A percentile compares a stretch with the other conserved stretches of the same genome.
phyloP scores from a whole-genome alignment of 192 early-diverging fungal genomes.

The Linderina pennispora region DNA sequence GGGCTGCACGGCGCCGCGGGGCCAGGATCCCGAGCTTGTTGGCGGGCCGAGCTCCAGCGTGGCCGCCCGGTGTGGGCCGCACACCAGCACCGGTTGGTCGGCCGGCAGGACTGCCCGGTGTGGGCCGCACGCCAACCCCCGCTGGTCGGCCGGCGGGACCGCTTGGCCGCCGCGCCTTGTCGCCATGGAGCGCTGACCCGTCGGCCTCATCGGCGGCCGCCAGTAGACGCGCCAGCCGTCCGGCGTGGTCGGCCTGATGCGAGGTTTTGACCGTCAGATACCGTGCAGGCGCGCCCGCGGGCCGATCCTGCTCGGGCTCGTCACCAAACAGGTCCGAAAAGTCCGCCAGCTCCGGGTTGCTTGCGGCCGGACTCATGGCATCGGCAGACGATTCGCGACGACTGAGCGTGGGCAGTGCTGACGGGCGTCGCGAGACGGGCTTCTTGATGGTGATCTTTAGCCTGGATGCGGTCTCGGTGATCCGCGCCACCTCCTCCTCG shows the following conservation, averaged over 20 bases:
- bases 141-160: not conserved
- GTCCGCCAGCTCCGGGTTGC: not conserved
- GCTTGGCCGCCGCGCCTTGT: not conserved
- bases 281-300: not conserved
- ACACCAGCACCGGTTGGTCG: slow-evolving; percentile 3
- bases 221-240: slow-evolving; percentile 21
- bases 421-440: slow-evolving; percentile 6
- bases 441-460: not conserved
- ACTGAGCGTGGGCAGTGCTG: not conserved
- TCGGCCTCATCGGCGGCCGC: slow-evolving; percentile 3
- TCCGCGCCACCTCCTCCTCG: slow-evolving; percentile 1
- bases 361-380: slow-evolving; percentile 13
- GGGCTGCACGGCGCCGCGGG: slow-evolving; percentile 7
- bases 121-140: slow-evolving; percentile 11
- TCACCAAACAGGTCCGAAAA: slow-evolving; percentile 25
- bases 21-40: slow-evolving; percentile 24
- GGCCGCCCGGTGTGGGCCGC: slow-evolving; percentile 11
- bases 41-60: not conserved
- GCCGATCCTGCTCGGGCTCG: not conserved
- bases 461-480: slow-evolving; percentile 8
- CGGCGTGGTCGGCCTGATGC: slow-evolving; percentile 24
- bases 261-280: slow-evolving; percentile 9
- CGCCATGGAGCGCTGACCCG: slow-evolving; percentile 1
- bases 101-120: not conserved
- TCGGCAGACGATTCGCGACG: slow-evolving; percentile 7